Base-by-base conservation (phyloP, 1,139 yeast genomes). In the Groenewaldozyma sp. region DNA sequence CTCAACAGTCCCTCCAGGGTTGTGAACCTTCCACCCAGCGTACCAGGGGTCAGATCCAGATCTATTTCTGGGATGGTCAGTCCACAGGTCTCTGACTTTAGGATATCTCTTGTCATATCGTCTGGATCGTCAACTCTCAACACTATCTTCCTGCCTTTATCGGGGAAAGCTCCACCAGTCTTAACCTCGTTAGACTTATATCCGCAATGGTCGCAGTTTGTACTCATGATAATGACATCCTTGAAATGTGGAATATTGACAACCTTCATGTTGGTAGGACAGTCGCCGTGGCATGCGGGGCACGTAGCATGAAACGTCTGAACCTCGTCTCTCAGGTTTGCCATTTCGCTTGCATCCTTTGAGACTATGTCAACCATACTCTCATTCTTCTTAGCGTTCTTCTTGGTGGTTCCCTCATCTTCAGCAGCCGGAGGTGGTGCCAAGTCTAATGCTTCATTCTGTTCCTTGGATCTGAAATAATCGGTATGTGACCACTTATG, bases 241-340 rank as follows among this genome's bases (percentile, higher is more conserved):
- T 87, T 88, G 71, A 93, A 93, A 64, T 93, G 98, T 18, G 99
- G 99, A 52, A 93, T 93, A 57, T 86, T 79, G 22, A 93, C 95
- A 28, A 88, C 76, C 67, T 93, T 93, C 98, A 93, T 93, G 60
- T 88, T 94, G 3, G 98, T 91, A 43, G 78, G 83, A 63, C 95
- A 83, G 14, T 78, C 76, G 41, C 71, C 71, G 52, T 71, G 75
- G 64, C 99, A 93, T 13, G 93, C 74, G 4, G 97, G 91, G 63
- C 99, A 93, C 7, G 95, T 75, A 3, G 96, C 95, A 35, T 73
- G 71, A 69, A 93, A 91, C 4, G 93, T 81, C 64, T 91, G 97
- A 24, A 93, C 95, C 63, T 91, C 98, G 51, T 80, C 82, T 43
- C 73, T 71, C 54, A 82, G 72, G 58, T 87, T 88, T 62, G 84